Conservation (phyloP, 208 protist species). For the Acanthamoeba sp. region DNA sequence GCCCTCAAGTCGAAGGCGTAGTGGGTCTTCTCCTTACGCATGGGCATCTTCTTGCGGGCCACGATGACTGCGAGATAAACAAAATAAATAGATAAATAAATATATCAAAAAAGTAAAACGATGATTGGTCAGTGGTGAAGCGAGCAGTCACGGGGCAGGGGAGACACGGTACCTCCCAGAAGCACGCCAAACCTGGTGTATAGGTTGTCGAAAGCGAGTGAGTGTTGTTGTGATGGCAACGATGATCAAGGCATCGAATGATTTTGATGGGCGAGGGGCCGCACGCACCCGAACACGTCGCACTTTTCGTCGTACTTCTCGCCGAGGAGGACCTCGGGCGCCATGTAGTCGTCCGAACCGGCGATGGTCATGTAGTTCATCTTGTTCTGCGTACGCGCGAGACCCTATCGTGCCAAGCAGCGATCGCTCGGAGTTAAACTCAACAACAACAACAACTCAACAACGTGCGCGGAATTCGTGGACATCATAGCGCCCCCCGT, state of each 20-base stretch:
- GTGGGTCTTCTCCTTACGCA: constrained; percentile 44
- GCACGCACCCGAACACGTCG: constrained; percentile 38
- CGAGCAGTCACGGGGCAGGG: too few species aligned
- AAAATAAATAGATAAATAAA: too few species aligned
- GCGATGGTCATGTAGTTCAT: constrained; percentile 61
- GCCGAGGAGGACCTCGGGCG: constrained; percentile 48
- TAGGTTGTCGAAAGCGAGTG: too few species aligned
- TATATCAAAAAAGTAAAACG: too few species aligned
- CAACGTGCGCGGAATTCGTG: not conserved
- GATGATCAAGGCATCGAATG: too few species aligned
- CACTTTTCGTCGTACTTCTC: constrained; percentile 73
- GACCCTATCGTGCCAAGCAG: not conserved
- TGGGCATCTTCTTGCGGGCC: constrained; percentile 54
- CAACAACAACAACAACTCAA: not conserved
- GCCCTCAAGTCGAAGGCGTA: constrained; percentile 22
- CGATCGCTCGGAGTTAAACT: not conserved
- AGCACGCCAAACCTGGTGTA: not conserved
- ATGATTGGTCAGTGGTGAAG: too few species aligned
- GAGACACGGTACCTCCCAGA: not conserved
- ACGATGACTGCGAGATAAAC: constrained; percentile 22
- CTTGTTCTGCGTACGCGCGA: constrained; percentile 53
- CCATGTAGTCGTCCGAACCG: constrained; percentile 64
- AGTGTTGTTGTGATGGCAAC: too few species aligned
- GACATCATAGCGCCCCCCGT: not conserved
- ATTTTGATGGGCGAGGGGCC: too few species aligned